Conservation (phyloP, 2,329 filamentous ascomycete species). For the Colletotrichum godetiae region DNA sequence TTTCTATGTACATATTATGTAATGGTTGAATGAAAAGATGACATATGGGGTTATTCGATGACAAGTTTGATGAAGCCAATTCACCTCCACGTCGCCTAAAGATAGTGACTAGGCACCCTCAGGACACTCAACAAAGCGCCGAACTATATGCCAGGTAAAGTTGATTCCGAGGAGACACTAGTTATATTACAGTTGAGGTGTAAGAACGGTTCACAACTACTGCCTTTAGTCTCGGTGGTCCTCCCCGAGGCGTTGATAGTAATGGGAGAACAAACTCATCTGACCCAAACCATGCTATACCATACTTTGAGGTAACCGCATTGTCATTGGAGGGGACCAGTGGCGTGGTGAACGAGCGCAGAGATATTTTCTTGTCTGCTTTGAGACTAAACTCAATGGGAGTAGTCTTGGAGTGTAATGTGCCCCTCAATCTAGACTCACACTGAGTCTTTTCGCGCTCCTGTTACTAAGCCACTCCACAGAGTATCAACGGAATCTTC, state of each 20-base stretch:
- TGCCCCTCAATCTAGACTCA: too few relatives aligned
- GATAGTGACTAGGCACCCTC: too few relatives aligned
- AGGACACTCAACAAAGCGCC: neutral
- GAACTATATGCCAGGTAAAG: neutral
- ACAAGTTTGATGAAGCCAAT: neutral
- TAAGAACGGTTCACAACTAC: neutral
- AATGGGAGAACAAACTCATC: neutral
- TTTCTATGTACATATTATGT: conserved; percentile 28
- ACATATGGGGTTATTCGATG: neutral
- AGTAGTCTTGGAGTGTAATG: neutral
- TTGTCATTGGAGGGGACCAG: neutral
- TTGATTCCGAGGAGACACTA: neutral
- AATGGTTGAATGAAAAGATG: conserved; percentile 20
- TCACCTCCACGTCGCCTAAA: neutral
- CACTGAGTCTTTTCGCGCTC: neutral
- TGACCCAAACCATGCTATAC: neutral
- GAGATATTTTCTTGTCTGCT: too few relatives aligned
- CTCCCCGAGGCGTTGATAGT: neutral
- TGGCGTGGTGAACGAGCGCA: neutral
- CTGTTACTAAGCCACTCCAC: neutral
- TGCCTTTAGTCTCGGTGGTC: neutral
- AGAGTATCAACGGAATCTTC: neutral
- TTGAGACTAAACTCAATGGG: neutral
- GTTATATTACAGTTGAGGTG: neutral
- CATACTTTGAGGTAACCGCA: neutral